These are phyloP conservation scores for Phytophthora gonapodyides DNA, from an alignment of 352 stramenopile species.

Conservation along the genomic window DNA sequence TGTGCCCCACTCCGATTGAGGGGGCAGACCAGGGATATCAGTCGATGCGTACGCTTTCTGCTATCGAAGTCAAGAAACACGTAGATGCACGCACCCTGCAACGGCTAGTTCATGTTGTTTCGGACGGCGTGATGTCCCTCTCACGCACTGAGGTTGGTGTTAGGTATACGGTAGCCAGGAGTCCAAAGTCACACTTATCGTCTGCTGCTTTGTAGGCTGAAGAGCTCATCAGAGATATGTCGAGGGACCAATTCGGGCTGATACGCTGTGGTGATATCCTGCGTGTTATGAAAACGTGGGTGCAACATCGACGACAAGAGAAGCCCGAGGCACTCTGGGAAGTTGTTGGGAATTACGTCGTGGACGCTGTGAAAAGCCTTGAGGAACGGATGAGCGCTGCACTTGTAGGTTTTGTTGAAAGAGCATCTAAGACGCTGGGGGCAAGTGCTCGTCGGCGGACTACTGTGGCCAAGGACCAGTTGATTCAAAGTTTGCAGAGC, in stretches of 20 bases:
- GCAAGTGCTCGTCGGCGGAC: conserved; percentile 8
- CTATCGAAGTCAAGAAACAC: conserved; percentile 39
- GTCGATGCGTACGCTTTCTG: conserved; percentile 20
- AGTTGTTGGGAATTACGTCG: conserved; percentile 21
- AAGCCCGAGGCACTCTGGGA: conserved; percentile 48
- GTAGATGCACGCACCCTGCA: conserved; percentile 48
- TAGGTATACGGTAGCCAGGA: neutral
- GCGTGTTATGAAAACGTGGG: conserved; percentile 52
- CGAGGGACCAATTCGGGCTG: conserved; percentile 45
- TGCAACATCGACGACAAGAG: conserved; percentile 26
- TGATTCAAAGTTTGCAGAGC: conserved; percentile 18
- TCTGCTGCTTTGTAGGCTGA: conserved; percentile 37
- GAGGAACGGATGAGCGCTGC: conserved; percentile 26
- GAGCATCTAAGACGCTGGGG: conserved; percentile 11
- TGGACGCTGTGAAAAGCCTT: conserved; percentile 21
- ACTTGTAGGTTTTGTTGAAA: conserved; percentile 14
- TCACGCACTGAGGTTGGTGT: conserved; percentile 36
- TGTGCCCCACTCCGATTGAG: conserved; percentile 25
- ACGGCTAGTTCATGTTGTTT: conserved; percentile 45
- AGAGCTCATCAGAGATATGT: conserved; percentile 36
- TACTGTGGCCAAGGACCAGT: conserved; percentile 12
- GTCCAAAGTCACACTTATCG: neutral
- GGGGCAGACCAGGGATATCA: conserved; percentile 6
- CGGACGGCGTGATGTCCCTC: conserved; percentile 43
- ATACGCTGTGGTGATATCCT: conserved; percentile 56